These are phyloP conservation scores for Fraxinus sp. DNA, from an alignment of 305 asterid species.

Conservation along the genomic window DNA sequence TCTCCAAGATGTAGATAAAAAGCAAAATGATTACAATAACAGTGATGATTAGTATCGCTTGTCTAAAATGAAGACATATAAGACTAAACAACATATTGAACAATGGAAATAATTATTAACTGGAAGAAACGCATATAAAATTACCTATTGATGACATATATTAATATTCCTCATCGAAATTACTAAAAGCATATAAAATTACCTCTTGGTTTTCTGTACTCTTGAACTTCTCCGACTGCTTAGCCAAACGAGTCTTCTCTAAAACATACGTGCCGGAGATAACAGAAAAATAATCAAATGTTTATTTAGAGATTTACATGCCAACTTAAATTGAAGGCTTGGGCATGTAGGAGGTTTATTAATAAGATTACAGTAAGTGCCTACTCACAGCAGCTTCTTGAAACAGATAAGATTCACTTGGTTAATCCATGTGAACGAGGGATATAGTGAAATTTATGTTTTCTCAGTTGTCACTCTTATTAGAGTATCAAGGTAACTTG, in stretches of 20 bases:
- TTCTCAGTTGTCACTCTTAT: not conserved
- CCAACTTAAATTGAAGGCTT: not conserved
- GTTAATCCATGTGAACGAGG: not conserved
- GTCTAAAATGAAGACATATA: not conserved
- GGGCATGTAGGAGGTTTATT: not conserved
- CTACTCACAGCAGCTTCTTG: not conserved
- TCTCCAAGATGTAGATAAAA: not conserved
- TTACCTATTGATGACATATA: not conserved
- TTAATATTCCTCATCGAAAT: not conserved
- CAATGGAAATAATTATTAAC: not conserved
- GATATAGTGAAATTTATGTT: not conserved
- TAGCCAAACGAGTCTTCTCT: conserved; percentile 69
- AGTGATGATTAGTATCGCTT: not conserved
- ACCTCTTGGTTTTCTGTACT: conserved; percentile 80
- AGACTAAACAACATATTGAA: not conserved
- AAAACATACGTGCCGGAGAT: conserved; percentile 58
- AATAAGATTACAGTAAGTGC: not conserved
- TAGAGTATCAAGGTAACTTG: not conserved
- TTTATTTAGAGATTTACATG: not conserved
- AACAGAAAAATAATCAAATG: conserved; percentile 7
- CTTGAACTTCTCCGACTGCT: conserved; percentile 76
- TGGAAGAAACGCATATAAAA: not conserved
- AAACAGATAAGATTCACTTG: not conserved
- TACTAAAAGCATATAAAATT: conserved; percentile 5
- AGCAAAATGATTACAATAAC: not conserved